Percentiles rank a stretch among this genome's conserved stretches.
Evolutionary conservation across 768 basidiomycete genomes (phyloP).

Genomic region (Boletus barrowsii): DNA sequence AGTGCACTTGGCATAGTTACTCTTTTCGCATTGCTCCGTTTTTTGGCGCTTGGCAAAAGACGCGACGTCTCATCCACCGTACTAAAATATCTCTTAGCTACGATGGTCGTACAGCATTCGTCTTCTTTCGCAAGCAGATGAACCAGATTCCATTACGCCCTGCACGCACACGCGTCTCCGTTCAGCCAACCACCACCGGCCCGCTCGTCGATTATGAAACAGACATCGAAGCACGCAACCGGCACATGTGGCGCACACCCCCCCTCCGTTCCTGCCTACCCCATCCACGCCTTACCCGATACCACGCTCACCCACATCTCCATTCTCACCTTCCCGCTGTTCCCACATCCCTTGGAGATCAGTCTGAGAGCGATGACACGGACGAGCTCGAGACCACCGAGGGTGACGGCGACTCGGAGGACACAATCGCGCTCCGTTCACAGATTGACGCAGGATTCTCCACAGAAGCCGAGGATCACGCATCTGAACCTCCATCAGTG

Average conservation of each 20-base stretch:
- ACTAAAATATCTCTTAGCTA: conserved; percentile 43
- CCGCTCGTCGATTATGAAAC: conserved; percentile 11
- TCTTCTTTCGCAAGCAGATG: conserved; percentile 57
- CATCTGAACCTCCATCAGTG: neutral
- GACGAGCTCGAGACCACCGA: conserved; percentile 15
- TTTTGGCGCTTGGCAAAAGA: neutral
- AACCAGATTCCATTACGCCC: conserved; percentile 5
- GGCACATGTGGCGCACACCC: neutral
- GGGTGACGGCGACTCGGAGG: conserved; percentile 16
- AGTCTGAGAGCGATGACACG: conserved; percentile 21
- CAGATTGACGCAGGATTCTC: conserved; percentile 12
- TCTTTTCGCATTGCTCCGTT: neutral
- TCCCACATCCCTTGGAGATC: conserved; percentile 23
- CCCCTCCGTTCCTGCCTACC: neutral
- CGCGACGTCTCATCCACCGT: neutral
- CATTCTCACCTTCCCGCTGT: conserved; percentile 21
- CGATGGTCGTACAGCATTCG: conserved; percentile 96
- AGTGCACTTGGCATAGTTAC: conserved; percentile 84
- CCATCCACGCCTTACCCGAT: neutral
- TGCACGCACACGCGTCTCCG: neutral
- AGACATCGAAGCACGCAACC: neutral
- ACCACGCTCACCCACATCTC: neutral
- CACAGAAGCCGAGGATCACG: conserved; percentile 11
- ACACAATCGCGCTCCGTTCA: conserved; percentile 7
- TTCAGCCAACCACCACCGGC: neutral